Evolutionary conservation across 768 basidiomycete species (phyloP), one percentile per base, ranked within the genome.

Genomic region (Tricholomella constricta): DNA sequence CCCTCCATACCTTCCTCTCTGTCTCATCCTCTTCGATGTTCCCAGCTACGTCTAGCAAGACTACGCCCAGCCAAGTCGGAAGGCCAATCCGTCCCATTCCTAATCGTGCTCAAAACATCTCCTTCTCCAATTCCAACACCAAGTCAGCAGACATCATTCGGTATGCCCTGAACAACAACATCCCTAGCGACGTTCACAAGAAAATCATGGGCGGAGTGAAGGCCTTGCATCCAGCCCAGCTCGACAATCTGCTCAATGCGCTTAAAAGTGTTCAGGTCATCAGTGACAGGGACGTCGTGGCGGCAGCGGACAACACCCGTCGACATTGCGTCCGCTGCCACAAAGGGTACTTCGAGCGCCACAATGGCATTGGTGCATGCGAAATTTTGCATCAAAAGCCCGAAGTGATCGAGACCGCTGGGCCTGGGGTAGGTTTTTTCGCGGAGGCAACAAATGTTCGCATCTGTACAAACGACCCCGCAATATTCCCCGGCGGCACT

Each of bases 291-390:
- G 45, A 47, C 15, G 23, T 47, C 8, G 34, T 17, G 19, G 45
- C 45, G 8, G 34, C 32, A 9, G 34, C 31, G 17, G 45, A 47
- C 19, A 10, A 27, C 2, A 40, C 36, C 26, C 48, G 19, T 2
- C 48, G 48, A 6, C 48, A 49, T n/a, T 49, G 48, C 31, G 48
- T 15, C 15, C 35, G 48, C 8, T 49, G 48, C 37, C 48, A 49
- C 20, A 49, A 38, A 35, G 22, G n/a, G 4, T 49, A 49, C 14
- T 1, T 49, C 25, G 48, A 49, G 26, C 35, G 37, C 14, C 8
- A 25, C 22, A 49, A 49, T 20, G n/a, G 26, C 7, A 12, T 20
- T 1, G 5, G 11, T 19, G 48, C 25, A 2, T 49, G 48, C 37
- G 34, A 27, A 12, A 40, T 49, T 25, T 23, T 17, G 3, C 48